Conservation (phyloP, 2,329 filamentous ascomycete species). For the Sporothrix euskadiensis region DNA sequence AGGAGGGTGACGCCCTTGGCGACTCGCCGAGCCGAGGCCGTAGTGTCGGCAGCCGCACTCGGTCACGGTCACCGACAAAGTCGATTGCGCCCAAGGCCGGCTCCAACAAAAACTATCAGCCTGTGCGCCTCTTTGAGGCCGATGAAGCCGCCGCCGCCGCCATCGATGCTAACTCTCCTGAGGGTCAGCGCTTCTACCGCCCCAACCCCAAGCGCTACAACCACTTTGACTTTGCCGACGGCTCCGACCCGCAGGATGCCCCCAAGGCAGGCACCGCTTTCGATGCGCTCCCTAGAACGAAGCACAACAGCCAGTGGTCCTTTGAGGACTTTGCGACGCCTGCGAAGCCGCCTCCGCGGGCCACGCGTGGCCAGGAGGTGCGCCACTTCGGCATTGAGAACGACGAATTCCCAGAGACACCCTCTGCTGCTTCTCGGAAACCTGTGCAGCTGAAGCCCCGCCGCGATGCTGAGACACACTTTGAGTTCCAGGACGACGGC, state of each 20-base stretch:
- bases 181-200: slow-evolving; percentile 52
- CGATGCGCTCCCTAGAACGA: slow-evolving; percentile 53
- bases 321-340: slow-evolving; percentile 89
- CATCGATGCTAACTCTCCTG: slow-evolving; percentile 42
- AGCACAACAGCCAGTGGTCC: slow-evolving; percentile 75
- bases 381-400: slow-evolving; percentile 79
- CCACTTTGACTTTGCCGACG: slow-evolving; percentile 81
- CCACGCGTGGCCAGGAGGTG: slow-evolving; percentile 64
- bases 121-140: slow-evolving; percentile 62
- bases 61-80: slow-evolving; percentile 46
- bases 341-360: slow-evolving; percentile 67
- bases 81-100: slow-evolving; percentile 54
- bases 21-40: slow-evolving; percentile 19
- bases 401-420: slow-evolving; percentile 58
- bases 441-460: slow-evolving; percentile 67
- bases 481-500: slow-evolving; percentile 77
- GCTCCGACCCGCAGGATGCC: slow-evolving; percentile 54
- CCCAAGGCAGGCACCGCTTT: slow-evolving; percentile 46
- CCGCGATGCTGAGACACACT: slow-evolving; percentile 78
- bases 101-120: slow-evolving; percentile 61
- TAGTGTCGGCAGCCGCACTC: slow-evolving; percentile 46
- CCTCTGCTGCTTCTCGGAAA: slow-evolving; percentile 49
- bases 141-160: slow-evolving; percentile 38
- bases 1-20: slow-evolving; percentile 21
- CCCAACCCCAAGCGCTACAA: slow-evolving; percentile 77